These are phyloP conservation scores for Rhodamnia argentea DNA, from an alignment of 345 rosid species.

Conservation along the genomic window DNA sequence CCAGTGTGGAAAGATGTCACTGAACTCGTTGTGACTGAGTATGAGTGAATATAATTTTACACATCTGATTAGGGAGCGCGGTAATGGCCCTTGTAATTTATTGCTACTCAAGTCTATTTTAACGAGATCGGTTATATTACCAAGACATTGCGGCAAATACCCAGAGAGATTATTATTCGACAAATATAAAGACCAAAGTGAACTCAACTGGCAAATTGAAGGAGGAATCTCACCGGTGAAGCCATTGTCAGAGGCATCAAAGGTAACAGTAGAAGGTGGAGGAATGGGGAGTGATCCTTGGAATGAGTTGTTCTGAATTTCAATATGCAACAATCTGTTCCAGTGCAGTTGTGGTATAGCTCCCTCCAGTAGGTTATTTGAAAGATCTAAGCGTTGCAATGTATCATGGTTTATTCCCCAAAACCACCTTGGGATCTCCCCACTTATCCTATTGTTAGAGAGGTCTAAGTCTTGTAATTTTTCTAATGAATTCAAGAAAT, in stretches of 20 bases:
- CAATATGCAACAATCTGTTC: not conserved
- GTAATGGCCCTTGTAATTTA: not conserved
- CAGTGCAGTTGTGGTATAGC: not conserved
- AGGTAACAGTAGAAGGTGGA: not conserved
- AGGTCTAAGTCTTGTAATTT: not conserved
- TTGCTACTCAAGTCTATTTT: not conserved
- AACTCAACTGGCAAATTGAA: not conserved
- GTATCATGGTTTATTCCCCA: not conserved
- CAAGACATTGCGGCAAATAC: not conserved
- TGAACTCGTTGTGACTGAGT: not conserved
- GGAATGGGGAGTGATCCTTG: not conserved
- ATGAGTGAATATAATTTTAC: not conserved
- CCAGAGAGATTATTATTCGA: not conserved
- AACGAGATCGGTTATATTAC: not conserved
- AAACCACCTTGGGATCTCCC: not conserved
- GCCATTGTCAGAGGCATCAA: not conserved
- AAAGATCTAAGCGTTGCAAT: not conserved
- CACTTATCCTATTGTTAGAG: not conserved
- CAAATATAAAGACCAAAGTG: not conserved
- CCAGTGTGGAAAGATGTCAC: not conserved
- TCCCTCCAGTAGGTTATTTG: not conserved
- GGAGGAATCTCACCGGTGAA: conserved; percentile 1
- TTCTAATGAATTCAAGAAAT: not conserved
- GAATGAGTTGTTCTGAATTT: not conserved
- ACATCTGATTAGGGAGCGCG: not conserved